Percentiles rank a stretch among this genome's conserved stretches.
Evolutionary conservation across 495 filamentous ascomycete species (phyloP).

Genomic region (Aspergillus sclerotiicarbonarius): DNA sequence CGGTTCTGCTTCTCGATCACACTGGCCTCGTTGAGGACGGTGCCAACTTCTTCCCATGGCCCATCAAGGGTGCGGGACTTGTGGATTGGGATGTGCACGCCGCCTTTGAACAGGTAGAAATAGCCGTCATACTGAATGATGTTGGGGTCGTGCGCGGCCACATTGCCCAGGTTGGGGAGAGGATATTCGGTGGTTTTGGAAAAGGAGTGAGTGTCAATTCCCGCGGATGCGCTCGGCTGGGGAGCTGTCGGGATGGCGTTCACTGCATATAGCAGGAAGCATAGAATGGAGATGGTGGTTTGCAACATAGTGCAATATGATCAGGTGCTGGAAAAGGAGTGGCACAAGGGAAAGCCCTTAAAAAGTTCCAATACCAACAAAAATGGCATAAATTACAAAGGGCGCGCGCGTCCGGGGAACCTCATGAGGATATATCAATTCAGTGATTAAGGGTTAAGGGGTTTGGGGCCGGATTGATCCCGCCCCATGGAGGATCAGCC

Average conservation of each 20-base stretch:
- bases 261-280: slow-evolving; percentile 5
- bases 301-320: slow-evolving; percentile 3
- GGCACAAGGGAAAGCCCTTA: background rate
- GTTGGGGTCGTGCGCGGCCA: slow-evolving; percentile 41
- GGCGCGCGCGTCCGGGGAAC: background rate
- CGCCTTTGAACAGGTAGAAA: slow-evolving; percentile 45
- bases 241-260: slow-evolving; percentile 1
- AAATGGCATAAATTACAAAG: background rate
- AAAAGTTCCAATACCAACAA: background rate
- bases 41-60: slow-evolving; percentile 42
- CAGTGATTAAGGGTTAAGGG: background rate
- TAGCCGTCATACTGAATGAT: slow-evolving; percentile 31
- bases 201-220: slow-evolving; percentile 17
- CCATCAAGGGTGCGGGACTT: slow-evolving; percentile 37
- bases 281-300: background rate
- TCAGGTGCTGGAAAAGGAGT: background rate
- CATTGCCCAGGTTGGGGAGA: slow-evolving; percentile 34
- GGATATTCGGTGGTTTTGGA: slow-evolving; percentile 32
- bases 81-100: slow-evolving; percentile 27
- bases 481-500: background rate
- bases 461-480: background rate
- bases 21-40: slow-evolving; percentile 35
- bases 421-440: background rate
- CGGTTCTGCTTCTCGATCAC: slow-evolving; percentile 37
- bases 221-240: background rate